Conservation (phyloP, 768 basidiomycete species). For the Pulveroboletus sp. region DNA sequence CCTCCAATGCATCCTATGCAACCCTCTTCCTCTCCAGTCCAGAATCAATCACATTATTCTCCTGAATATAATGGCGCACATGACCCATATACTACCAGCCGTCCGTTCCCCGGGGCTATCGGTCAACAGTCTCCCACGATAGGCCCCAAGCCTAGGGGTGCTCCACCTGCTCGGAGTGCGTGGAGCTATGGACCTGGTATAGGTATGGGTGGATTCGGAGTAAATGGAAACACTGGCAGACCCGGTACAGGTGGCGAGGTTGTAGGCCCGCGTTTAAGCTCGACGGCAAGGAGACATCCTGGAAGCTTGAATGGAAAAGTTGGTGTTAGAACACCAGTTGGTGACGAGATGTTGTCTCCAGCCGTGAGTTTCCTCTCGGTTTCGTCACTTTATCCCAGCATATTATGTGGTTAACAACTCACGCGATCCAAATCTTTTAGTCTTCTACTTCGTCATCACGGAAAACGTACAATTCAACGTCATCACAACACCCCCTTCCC, state of each 20-base stretch:
- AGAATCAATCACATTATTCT: slow-evolving; percentile 25
- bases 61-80: slow-evolving; percentile 28
- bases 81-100: slow-evolving; percentile 20
- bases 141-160: slow-evolving; percentile 26
- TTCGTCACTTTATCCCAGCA: not conserved
- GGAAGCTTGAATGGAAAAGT: slow-evolving; percentile 49
- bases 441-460: slow-evolving; percentile 78
- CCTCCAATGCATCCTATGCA: slow-evolving; percentile 27
- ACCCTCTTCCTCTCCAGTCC: slow-evolving; percentile 22
- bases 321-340: slow-evolving; percentile 54
- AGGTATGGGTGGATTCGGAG: slow-evolving; percentile 41
- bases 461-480: slow-evolving; percentile 67
- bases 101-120: slow-evolving; percentile 27
- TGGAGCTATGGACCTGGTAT: slow-evolving; percentile 72
- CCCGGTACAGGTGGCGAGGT: slow-evolving; percentile 37
- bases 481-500: slow-evolving; percentile 76
- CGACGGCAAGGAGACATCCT: slow-evolving; percentile 42
- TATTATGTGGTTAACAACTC: slow-evolving; percentile 4
- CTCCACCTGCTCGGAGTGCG: slow-evolving; percentile 43
- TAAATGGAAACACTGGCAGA: slow-evolving; percentile 25
- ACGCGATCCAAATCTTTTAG: slow-evolving; percentile 32
- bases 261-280: slow-evolving; percentile 63
- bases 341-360: slow-evolving; percentile 73
- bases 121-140: slow-evolving; percentile 29
- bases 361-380: slow-evolving; percentile 49